phyloP scores from a whole-genome alignment of 2,329 filamentous ascomycete species.

The Penicillium sclerotiorum region DNA sequence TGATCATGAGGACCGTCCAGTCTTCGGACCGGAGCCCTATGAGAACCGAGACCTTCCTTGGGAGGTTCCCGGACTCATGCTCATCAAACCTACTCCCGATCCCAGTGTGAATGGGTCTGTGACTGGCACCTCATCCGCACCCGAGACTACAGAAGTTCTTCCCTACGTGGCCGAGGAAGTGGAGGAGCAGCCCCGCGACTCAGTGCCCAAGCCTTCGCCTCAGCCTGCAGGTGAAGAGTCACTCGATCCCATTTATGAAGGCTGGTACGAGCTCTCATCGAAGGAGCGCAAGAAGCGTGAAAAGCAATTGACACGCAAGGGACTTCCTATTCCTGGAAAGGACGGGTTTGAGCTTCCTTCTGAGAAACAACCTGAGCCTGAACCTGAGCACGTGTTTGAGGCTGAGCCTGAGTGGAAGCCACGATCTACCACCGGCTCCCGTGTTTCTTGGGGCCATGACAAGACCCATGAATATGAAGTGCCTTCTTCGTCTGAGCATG shows the following conservation, averaged over 20 bases:
- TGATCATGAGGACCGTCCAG: conserved; percentile 19
- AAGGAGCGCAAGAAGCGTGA: conserved; percentile 52
- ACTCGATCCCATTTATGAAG: conserved; percentile 38
- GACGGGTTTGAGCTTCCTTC: conserved; percentile 29
- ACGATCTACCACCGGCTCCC: conserved; percentile 50
- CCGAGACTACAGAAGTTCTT: conserved; percentile 30
- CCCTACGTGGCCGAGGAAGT: neutral
- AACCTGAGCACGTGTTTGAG: neutral
- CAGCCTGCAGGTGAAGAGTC: conserved; percentile 11
- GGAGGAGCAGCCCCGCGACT: neutral
- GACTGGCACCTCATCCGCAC: conserved; percentile 33
- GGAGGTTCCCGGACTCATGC: conserved; percentile 56
- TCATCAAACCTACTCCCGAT: conserved; percentile 62
- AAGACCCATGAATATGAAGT: conserved; percentile 66
- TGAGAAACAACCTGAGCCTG: conserved; percentile 12
- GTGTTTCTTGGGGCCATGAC: conserved; percentile 68
- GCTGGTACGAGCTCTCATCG: conserved; percentile 37
- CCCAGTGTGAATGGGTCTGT: conserved; percentile 49
- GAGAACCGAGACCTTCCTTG: conserved; percentile 37
- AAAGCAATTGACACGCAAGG: conserved; percentile 30
- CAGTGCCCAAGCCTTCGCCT: neutral
- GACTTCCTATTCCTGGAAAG: conserved; percentile 34
- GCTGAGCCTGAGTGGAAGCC: conserved; percentile 35
- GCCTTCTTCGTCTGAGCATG: conserved; percentile 52
- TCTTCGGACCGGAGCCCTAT: conserved; percentile 23